These are phyloP conservation scores for Aspergillus mulundensis DNA, from an alignment of 495 filamentous ascomycete species.

Conservation along the genomic window DNA sequence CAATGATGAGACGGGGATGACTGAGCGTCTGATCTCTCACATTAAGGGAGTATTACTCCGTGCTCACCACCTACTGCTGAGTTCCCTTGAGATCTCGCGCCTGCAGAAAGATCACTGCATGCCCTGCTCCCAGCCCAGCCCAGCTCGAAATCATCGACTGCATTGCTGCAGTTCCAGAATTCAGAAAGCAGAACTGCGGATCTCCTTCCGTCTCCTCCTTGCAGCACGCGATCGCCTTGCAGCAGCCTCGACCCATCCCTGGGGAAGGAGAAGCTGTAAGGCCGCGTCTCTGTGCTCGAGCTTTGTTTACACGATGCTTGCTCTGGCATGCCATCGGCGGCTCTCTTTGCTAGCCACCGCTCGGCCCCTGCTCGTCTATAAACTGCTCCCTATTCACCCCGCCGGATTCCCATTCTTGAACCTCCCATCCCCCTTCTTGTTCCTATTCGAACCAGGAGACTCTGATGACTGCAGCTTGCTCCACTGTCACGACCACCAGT, in stretches of 20 bases:
- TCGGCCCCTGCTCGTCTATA: constrained; percentile 26
- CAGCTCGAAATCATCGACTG: not conserved
- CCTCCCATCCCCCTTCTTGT: not conserved
- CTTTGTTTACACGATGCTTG: constrained; percentile 41
- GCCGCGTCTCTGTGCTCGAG: constrained; percentile 37
- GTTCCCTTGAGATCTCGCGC: not conserved
- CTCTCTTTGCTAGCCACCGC: constrained; percentile 27
- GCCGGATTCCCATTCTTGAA: not conserved
- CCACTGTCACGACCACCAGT: not conserved
- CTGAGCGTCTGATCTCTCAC: constrained; percentile 17
- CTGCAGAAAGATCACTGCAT: not conserved
- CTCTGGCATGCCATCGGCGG: constrained; percentile 42
- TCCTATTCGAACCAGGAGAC: not conserved
- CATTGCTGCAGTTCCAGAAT: not conserved
- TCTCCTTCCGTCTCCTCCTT: constrained; percentile 29
- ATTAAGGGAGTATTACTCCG: constrained; percentile 1
- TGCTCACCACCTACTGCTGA: not conserved
- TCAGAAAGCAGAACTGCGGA: constrained; percentile 13
- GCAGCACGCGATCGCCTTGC: constrained; percentile 42
- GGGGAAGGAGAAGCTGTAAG: constrained; percentile 44
- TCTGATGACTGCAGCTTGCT: constrained; percentile 13
- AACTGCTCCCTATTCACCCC: constrained; percentile 28
- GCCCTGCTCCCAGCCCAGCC: not conserved
- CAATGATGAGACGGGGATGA: not conserved
- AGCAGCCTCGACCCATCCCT: constrained; percentile 36